These are phyloP conservation scores for Claviceps africana DNA, from an alignment of 2,329 filamentous ascomycete species.

Conservation along the genomic window DNA sequence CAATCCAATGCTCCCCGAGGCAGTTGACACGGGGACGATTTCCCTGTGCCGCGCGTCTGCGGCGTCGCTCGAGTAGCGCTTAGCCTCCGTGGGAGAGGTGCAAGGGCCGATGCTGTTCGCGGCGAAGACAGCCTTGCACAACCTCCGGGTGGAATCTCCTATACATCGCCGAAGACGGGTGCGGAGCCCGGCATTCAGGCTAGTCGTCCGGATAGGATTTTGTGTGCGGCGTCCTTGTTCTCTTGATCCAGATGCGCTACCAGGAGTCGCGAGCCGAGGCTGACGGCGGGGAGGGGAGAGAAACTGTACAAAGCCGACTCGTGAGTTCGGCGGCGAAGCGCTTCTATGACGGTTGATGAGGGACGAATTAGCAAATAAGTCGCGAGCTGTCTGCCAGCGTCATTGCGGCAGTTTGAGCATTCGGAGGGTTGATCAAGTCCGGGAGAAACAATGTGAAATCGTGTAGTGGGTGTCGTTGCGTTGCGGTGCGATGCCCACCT, in stretches of 20 bases:
- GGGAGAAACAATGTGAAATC: no score
- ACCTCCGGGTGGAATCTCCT: no score
- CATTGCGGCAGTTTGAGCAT: neutral
- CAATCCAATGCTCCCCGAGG: conserved; percentile 7
- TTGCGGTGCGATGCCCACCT: conserved; percentile 1
- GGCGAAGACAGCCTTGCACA: conserved; percentile 5
- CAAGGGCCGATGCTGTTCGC: conserved; percentile 21
- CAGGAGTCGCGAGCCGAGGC: conserved; percentile 22
- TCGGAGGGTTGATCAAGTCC: neutral
- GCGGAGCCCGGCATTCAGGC: no score
- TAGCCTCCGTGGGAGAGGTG: conserved; percentile 29
- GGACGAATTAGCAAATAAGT: no score
- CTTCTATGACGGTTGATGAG: no score
- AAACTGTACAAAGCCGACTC: no score
- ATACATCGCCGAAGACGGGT: no score
- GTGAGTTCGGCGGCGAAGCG: no score
- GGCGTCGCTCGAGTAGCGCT: conserved; percentile 19
- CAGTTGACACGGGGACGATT: conserved; percentile 8
- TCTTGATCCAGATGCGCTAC: conserved; percentile 21
- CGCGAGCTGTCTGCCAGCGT: no score
- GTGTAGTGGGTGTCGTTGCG: no score
- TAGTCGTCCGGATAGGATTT: conserved; percentile 11
- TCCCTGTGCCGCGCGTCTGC: conserved; percentile 2
- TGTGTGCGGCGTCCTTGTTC: conserved; percentile 16
- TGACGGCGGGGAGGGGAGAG: no score